Evolutionary conservation across 2,329 filamentous ascomycete genomes (phyloP).

Genomic region (Neoscytalidium dimidiatum): DNA sequence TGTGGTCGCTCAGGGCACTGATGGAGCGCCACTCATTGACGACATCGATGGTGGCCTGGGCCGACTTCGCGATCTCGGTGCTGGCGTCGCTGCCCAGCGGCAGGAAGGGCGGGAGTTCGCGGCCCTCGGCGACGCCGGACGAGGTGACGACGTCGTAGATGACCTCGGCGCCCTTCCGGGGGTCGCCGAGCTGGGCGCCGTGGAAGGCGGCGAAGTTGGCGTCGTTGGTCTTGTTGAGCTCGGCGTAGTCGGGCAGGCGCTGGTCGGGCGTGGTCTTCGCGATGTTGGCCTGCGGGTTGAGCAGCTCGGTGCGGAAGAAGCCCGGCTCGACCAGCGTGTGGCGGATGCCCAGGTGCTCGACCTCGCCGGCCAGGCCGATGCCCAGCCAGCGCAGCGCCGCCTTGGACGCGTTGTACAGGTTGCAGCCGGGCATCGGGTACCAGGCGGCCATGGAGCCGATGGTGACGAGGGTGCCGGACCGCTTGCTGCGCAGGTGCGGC

Average conservation of each 20-base stretch:
- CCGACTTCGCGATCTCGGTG: not conserved
- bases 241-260: conserved; percentile 34
- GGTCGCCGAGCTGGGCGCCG: conserved; percentile 54
- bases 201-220: not conserved
- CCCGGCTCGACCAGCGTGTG: conserved; percentile 89
- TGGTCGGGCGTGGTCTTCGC: conserved; percentile 25
- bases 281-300: not conserved
- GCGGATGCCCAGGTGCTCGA: conserved; percentile 76
- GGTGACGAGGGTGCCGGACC: conserved; percentile 44
- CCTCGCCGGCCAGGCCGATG: conserved; percentile 67
- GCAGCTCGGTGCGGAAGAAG: conserved; percentile 29
- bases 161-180: conserved; percentile 54
- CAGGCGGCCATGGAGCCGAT: conserved; percentile 49
- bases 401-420: conserved; percentile 51
- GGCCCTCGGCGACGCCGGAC: conserved; percentile 44
- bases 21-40: not conserved
- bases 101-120: not conserved
- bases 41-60: not conserved
- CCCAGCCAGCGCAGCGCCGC: conserved; percentile 26
- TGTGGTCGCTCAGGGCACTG: not conserved
- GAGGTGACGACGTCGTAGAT: conserved; percentile 60
- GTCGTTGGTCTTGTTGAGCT: conserved; percentile 40
- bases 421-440: conserved; percentile 40
- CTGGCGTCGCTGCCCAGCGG: conserved; percentile 1
- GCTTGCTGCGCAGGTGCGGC: conserved; percentile 45